These are phyloP conservation scores for Cystofilobasidium capitatum DNA, from an alignment of 768 basidiomycete genomes.

Conservation along the genomic window DNA sequence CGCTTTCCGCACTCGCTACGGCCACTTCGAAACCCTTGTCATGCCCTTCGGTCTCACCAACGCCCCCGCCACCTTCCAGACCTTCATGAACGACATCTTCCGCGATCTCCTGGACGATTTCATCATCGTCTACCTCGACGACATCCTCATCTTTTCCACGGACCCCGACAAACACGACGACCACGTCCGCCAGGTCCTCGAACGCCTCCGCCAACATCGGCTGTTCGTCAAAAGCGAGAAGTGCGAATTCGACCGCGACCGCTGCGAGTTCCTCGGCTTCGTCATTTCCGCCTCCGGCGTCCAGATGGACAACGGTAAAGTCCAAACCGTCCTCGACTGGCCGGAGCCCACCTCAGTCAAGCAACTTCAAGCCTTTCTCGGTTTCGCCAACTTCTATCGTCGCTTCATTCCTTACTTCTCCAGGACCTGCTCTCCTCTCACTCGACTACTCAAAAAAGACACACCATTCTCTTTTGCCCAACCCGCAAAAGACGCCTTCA, in stretches of 20 bases:
- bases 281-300: slow-evolving; percentile 38
- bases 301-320: slow-evolving; percentile 43
- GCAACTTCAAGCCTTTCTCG: slow-evolving; percentile 44
- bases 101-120: slow-evolving; percentile 40
- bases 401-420: slow-evolving; percentile 43
- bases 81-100: slow-evolving; percentile 39
- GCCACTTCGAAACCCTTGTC: slow-evolving; percentile 43
- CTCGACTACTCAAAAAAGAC: slow-evolving; percentile 29
- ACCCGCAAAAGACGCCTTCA: slow-evolving; percentile 9
- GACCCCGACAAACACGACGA: slow-evolving; percentile 26
- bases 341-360: slow-evolving; percentile 37
- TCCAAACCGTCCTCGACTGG: slow-evolving; percentile 42
- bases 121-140: slow-evolving; percentile 42
- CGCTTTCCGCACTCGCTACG: slow-evolving; percentile 42
- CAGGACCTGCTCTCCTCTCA: slow-evolving; percentile 34
- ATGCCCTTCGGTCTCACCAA: slow-evolving; percentile 41
- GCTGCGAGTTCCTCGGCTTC: slow-evolving; percentile 40
- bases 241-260: slow-evolving; percentile 28
- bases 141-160: slow-evolving; percentile 31
- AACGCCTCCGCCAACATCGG: slow-evolving; percentile 21
- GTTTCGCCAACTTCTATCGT: slow-evolving; percentile 46
- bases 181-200: slow-evolving; percentile 28
- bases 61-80: slow-evolving; percentile 43
- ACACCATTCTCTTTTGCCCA: slow-evolving; percentile 9
- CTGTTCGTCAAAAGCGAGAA: slow-evolving; percentile 30